These are phyloP conservation scores for Tulasnella sp. DNA, from an alignment of 768 basidiomycete species.

Conservation along the genomic window DNA sequence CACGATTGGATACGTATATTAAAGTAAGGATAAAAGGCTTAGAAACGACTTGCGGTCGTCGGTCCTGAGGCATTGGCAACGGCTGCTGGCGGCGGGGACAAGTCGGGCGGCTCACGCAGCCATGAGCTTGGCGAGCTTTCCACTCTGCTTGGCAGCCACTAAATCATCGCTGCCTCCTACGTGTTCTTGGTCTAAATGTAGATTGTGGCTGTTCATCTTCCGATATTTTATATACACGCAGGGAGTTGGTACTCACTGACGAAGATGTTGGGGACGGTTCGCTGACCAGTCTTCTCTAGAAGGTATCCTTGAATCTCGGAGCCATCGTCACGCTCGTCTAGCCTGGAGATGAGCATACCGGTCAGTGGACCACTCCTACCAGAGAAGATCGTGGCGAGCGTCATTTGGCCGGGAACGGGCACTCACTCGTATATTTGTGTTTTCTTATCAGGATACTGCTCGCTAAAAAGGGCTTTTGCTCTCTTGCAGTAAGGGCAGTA, in stretches of 20 bases:
- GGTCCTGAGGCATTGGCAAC: no score
- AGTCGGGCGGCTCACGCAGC: background rate
- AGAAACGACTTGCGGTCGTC: no score
- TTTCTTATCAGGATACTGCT: slow-evolving; percentile 19
- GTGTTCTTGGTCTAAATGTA: slow-evolving; percentile 19
- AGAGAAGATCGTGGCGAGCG: background rate
- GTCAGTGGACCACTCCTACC: no score
- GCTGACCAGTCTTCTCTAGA: slow-evolving; percentile 47
- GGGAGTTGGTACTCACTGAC: slow-evolving; percentile 38
- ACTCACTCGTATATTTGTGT: slow-evolving; percentile 23
- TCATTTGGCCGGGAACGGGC: background rate
- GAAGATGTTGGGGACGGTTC: slow-evolving; percentile 70
- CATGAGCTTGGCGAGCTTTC: slow-evolving; percentile 18
- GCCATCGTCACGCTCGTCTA: slow-evolving; percentile 38
- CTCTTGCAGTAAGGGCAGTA: slow-evolving; percentile 43
- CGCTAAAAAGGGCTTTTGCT: slow-evolving; percentile 32
- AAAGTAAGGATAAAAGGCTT: no score
- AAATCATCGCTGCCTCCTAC: slow-evolving; percentile 24
- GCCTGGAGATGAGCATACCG: slow-evolving; percentile 14
- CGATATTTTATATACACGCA: background rate
- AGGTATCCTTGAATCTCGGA: slow-evolving; percentile 57
- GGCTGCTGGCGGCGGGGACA: no score
- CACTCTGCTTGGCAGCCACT: slow-evolving; percentile 10
- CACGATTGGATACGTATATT: no score
- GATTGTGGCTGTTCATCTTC: background rate